Base-by-base conservation (phyloP, 768 basidiomycete genomes). In the Mycena sanguinolenta region DNA sequence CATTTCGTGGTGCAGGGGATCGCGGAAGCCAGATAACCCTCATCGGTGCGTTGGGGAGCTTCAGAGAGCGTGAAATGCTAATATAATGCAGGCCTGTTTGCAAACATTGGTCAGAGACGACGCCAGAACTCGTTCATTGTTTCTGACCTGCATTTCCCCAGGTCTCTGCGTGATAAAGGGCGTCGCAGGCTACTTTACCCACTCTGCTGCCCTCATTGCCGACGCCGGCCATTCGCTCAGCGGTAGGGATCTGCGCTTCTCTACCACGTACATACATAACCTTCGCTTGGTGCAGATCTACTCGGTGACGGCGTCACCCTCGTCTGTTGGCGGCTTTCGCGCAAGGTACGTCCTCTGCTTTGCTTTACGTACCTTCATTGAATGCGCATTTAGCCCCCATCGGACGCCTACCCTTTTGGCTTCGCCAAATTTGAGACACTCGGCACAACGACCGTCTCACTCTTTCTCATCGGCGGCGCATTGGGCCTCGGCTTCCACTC, bases 341-440 rank as follows among this genome's bases (percentile, higher is more conserved):
- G 96, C 55, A 65, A 53, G 69, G 69, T 53, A 28, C 6, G 30
- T 38, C 9, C 72, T 94, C 30, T 8, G 21, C 44, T 12, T n/a
- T 46, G 49, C 49, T 50, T 27, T 50, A 50, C n/a, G n/a, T n/a
- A 50, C 10, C 14, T 50, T 13, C 10, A 96, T 39, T 95, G 25
- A 3, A 60, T 95, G 1, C 88, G 95, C 27, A 19, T 38, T 3
- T 89, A 88, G 77, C 89, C 92, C n/a, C 93, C 96, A 13, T 92
- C 93, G 12, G 86, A 84, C 71, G 83, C 81, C 72, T 98, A 95
- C 78, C 96, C 96, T 1, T 96, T 92, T 71, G 95, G 95, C 19
- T 93, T 95, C 75, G 93, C 93, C 72, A 98, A 99, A 81, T 97
- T 96, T 74, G 97, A 99, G 81, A 96, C 96, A 6, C 84, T 98